Base-by-base conservation (phyloP, 1,139 yeast genomes). In the Scheffersomyces stambukii region DNA sequence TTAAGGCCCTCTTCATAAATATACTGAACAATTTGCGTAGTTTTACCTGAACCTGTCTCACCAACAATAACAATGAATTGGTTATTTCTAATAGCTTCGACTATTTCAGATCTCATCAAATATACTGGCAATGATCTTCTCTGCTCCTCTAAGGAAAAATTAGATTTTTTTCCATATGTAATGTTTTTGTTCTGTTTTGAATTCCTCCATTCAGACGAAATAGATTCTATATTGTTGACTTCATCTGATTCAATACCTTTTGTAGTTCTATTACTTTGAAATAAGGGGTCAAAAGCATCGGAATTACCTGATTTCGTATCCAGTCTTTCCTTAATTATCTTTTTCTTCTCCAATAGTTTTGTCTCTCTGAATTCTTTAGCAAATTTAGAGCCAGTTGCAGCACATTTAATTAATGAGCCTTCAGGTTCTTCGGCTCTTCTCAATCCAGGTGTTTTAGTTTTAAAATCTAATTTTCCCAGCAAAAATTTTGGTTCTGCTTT, bases 361-460 rank as follows among this genome's bases (percentile, higher is more conserved):
- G 71, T 70, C 27, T 81, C 88, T 42, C 80, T 73, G 32, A 79
- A 67, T 28, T 80, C 81, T 35, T 65, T 68, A 31, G 91, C 82
- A 18, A 82, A 54, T 21, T 68, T 60, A 1, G 95, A 83, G 0
- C 96, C 96, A 24, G 74, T 64, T 62, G 70, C 65, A 0, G 96
- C 96, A 4, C 85, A 81, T 43, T 91, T 64, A 31, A 69, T 71
- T 54, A 89, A 55, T 0, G 94, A 75, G 0, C 96, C 96, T 40
- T 81, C 88, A 0, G 94, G 93, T 16, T 16, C 80, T 75, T 39
- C 72, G 76, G 7, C 75, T 66, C 8, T 81, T 72, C 35, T 72
- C 64, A 8, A 78, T 66, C 2, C 85, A 81, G 20, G 68, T n/a
- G 64, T 12, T 63, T 43, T 21, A 73, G 75, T 3, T 38, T 39